These are phyloP conservation scores for Cystobasidiaceae sp. DNA, from an alignment of 1,284 basidiomycete genomes.

Conservation along the genomic window DNA sequence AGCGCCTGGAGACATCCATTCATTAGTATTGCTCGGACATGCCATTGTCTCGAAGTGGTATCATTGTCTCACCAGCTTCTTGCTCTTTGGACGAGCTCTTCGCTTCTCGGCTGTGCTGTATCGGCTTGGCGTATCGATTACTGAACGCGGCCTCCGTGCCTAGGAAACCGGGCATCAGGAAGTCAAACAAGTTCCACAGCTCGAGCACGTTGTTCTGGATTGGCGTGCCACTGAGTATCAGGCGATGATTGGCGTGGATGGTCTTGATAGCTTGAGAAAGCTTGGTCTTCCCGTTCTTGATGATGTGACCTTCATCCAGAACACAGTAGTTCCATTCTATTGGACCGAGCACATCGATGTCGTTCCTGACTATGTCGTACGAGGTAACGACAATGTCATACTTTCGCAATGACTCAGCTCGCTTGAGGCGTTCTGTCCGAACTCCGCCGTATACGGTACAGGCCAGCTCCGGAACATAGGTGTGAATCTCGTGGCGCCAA, in stretches of 20 bases:
- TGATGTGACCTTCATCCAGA: slow-evolving; percentile 96
- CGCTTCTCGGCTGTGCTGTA: slow-evolving; percentile 88
- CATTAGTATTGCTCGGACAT: background rate
- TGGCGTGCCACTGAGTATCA: slow-evolving; percentile 93
- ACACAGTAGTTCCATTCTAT: slow-evolving; percentile 93
- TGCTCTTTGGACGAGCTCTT: slow-evolving; percentile 79
- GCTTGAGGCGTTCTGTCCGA: slow-evolving; percentile 70
- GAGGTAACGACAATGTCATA: slow-evolving; percentile 92
- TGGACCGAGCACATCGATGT: slow-evolving; percentile 69
- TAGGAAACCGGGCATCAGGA: slow-evolving; percentile 97
- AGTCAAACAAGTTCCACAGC: slow-evolving; percentile 98
- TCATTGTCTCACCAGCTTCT: slow-evolving; percentile 68
- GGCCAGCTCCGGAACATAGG: slow-evolving; percentile 79
- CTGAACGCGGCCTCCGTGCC: slow-evolving; percentile 94
- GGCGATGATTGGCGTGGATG: slow-evolving; percentile 81
- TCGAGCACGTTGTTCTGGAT: slow-evolving; percentile 99
- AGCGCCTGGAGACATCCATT: slow-evolving; percentile 56
- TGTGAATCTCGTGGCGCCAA: slow-evolving; percentile 96
- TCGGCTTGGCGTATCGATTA: slow-evolving; percentile 92
- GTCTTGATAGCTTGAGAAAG: slow-evolving; percentile 93
- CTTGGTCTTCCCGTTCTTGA: slow-evolving; percentile 98
- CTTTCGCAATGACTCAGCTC: slow-evolving; percentile 61
- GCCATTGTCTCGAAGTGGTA: background rate
- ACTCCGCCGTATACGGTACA: slow-evolving; percentile 88
- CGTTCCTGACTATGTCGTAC: slow-evolving; percentile 95